A percentile compares a stretch with the other conserved stretches of the same genome.
Conservation (phyloP, 2,329 filamentous ascomycete species). For the Pyrenophora tritici-repentis region DNA sequence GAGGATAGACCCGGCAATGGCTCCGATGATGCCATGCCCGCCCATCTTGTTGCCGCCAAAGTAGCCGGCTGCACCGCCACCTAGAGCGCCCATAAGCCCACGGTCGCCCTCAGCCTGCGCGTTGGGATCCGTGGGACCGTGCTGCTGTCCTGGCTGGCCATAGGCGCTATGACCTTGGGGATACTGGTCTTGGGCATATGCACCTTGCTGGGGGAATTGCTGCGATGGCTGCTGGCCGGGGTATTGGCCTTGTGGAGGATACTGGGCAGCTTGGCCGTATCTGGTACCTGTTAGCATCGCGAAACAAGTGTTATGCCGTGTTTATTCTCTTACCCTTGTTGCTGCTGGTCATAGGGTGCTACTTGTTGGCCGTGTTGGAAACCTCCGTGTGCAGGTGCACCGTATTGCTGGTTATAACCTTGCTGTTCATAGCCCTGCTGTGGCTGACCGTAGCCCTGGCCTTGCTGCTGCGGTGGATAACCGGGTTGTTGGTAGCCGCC, state of each 20-base stretch:
- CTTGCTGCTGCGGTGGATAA: conserved; percentile 34
- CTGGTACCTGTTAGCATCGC: conserved; percentile 12
- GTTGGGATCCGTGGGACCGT: conserved; percentile 52
- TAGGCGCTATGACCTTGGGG: conserved; percentile 42
- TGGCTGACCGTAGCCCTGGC: conserved; percentile 41
- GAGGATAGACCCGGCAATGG: conserved; percentile 61
- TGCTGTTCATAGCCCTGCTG: conserved; percentile 39
- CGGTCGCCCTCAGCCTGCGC: conserved; percentile 60
- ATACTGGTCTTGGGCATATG: conserved; percentile 46
- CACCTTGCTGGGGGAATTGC: conserved; percentile 51
- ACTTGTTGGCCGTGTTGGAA: conserved; percentile 54
- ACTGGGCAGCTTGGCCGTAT: conserved; percentile 33
- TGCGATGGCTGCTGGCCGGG: conserved; percentile 38
- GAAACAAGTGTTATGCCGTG: not conserved
- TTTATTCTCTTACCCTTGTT: conserved; percentile 38
- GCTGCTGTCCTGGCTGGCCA: conserved; percentile 45
- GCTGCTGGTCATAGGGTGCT: conserved; percentile 41
- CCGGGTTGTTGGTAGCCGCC: conserved; percentile 36
- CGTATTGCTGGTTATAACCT: conserved; percentile 46
- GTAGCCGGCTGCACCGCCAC: conserved; percentile 62
- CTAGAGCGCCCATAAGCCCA: conserved; percentile 61
- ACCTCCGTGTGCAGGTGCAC: conserved; percentile 55
- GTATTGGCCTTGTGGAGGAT: conserved; percentile 31
- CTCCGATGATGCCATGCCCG: conserved; percentile 61
- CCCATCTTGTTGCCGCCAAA: conserved; percentile 61